Conservation (phyloP, 441 rosid genomes). For the Biscutella laevigata region DNA sequence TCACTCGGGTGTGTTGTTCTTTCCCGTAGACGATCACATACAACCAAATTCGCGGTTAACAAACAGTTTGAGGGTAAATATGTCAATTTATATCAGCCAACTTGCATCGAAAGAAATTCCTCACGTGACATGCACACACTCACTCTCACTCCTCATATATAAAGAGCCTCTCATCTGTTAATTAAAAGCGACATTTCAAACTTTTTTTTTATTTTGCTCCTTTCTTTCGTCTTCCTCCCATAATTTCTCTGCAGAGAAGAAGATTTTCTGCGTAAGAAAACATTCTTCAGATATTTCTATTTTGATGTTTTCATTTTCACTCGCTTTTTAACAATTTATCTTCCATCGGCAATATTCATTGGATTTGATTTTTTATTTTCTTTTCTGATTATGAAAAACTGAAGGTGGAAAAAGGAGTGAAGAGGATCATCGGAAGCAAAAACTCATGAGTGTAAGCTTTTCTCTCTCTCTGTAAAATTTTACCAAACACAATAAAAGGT, state of each 20-base stretch:
- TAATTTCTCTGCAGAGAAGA: not conserved
- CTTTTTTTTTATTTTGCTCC: not conserved
- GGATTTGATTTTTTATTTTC: too few relatives aligned
- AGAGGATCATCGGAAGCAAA: not conserved
- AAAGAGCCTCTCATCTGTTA: not conserved
- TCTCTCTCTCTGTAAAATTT: not conserved
- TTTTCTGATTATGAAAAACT: too few relatives aligned
- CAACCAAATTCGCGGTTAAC: not conserved
- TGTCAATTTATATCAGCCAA: not conserved
- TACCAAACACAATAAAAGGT: not conserved
- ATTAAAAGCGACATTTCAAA: constrained; percentile 14
- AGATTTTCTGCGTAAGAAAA: not conserved
- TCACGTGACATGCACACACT: constrained; percentile 23
- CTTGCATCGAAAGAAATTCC: constrained; percentile 9
- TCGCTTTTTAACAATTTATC: too few relatives aligned
- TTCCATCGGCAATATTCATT: too few relatives aligned
- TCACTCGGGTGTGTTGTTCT: not conserved
- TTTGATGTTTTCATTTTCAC: not conserved
- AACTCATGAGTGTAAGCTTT: constrained; percentile 9
- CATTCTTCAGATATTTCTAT: not conserved
- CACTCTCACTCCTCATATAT: not conserved
- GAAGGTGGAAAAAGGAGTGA: too few relatives aligned
- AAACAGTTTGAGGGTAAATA: constrained; percentile 19
- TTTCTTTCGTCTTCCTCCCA: not conserved
- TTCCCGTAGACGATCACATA: not conserved